phyloP scores from a whole-genome alignment of 106 monocot species.

The Acorus calamus region DNA sequence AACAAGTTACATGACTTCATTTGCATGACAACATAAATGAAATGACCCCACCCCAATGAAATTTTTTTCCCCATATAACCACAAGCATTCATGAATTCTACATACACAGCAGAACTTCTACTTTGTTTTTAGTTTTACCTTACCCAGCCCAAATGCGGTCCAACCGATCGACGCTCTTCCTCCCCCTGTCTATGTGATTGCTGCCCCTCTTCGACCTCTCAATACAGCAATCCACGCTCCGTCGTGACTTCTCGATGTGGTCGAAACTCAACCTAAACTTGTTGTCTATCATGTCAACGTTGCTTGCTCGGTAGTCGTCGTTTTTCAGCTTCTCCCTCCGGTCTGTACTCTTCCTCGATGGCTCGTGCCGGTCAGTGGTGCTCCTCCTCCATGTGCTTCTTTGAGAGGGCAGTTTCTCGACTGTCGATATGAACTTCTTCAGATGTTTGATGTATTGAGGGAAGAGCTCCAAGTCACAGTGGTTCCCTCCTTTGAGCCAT shows the following conservation, averaged over 20 bases:
- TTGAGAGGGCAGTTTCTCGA: slow-evolving; percentile 8
- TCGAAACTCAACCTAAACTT: slow-evolving; percentile 40
- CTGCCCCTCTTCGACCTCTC: slow-evolving; percentile 36
- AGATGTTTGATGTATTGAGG: slow-evolving; percentile 14
- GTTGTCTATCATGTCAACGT: slow-evolving; percentile 30
- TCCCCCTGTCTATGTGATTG: slow-evolving; percentile 37
- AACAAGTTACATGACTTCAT: too few relatives aligned
- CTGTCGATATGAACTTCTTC: slow-evolving; percentile 9
- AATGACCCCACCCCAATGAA: too few relatives aligned
- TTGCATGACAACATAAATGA: too few relatives aligned
- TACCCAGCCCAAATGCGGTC: slow-evolving; percentile 56
- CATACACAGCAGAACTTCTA: slow-evolving; percentile 8
- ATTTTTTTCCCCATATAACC: not conserved
- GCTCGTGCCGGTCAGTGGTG: slow-evolving; percentile 24
- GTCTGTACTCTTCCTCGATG: slow-evolving; percentile 46
- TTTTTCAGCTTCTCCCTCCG: slow-evolving; percentile 29
- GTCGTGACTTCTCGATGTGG: slow-evolving; percentile 45
- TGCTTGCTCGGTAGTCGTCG: slow-evolving; percentile 23
- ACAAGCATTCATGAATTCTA: slow-evolving; percentile 19
- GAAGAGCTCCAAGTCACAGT: slow-evolving; percentile 20
- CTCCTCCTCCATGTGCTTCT: slow-evolving; percentile 25
- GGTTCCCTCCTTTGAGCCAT: slow-evolving; percentile 16
- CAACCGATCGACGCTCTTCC: slow-evolving; percentile 70
- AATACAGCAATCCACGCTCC: slow-evolving; percentile 49
- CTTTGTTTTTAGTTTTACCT: too few relatives aligned